Evolutionary conservation across 192 early-diverging fungal species (phyloP).

Genomic region (Gamsiella multidivaricata): DNA sequence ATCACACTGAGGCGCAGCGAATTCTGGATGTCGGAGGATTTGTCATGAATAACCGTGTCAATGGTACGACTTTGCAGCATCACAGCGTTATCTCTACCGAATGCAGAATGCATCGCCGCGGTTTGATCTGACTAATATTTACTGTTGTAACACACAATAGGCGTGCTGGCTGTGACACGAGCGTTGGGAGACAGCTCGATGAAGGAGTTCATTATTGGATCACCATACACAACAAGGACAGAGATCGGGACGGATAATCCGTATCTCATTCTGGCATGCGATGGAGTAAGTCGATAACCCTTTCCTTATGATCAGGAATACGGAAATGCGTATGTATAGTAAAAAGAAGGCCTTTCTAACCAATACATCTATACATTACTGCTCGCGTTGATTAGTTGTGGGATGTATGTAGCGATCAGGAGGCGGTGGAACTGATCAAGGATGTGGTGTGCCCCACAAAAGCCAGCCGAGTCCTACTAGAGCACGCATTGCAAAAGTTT

Average conservation of each 20-base stretch:
- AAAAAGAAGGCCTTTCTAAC: too few relatives aligned
- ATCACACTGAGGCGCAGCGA: slow-evolving; percentile 87
- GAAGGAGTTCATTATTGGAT: slow-evolving; percentile 97
- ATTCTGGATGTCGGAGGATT: slow-evolving; percentile 95
- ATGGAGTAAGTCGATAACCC: slow-evolving; percentile 77
- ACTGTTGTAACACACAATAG: slow-evolving; percentile 43
- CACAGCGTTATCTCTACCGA: background rate
- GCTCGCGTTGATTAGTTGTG: too few relatives aligned
- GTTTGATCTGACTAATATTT: slow-evolving; percentile 1
- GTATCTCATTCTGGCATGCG: slow-evolving; percentile 95
- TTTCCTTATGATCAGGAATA: background rate
- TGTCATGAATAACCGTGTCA: slow-evolving; percentile 97
- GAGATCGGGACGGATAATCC: slow-evolving; percentile 77
- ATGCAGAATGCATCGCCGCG: too few relatives aligned
- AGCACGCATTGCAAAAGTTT: slow-evolving; percentile 90
- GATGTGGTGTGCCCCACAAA: slow-evolving; percentile 79
- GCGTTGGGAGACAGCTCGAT: slow-evolving; percentile 95
- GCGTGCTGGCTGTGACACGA: slow-evolving; percentile 95
- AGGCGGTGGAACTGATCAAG: slow-evolving; percentile 88
- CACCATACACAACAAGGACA: slow-evolving; percentile 95
- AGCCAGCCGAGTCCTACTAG: slow-evolving; percentile 82
- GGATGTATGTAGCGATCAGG: slow-evolving; percentile 94
- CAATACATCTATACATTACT: too few relatives aligned
- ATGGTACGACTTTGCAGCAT: slow-evolving; percentile 67
- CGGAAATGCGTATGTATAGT: background rate